Evolutionary conservation across 768 basidiomycete genomes (phyloP).

Genomic region (Tremella yokohamensis): DNA sequence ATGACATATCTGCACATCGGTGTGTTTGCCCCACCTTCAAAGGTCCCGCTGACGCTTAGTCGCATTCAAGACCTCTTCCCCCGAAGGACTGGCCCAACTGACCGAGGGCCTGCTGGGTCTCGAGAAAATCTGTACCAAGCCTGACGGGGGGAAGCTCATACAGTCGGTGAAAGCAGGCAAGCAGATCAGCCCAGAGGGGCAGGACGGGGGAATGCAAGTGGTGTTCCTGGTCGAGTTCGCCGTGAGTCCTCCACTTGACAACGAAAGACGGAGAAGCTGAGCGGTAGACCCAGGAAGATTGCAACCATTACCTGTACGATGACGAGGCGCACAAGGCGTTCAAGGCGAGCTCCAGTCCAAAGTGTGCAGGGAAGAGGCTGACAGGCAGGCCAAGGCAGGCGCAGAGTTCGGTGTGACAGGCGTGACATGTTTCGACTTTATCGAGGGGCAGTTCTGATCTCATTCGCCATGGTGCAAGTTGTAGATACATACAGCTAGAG

Average conservation of each 20-base stretch:
- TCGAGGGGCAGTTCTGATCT: slow-evolving; percentile 11
- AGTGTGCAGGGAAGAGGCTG: background rate
- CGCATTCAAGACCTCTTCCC: background rate
- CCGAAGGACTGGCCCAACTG: slow-evolving; percentile 15
- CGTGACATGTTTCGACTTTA: slow-evolving; percentile 28
- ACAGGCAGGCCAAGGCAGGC: slow-evolving; percentile 10
- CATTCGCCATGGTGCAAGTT: background rate
- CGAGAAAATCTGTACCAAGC: slow-evolving; percentile 25
- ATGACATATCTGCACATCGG: background rate
- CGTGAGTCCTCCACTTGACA: slow-evolving; percentile 21
- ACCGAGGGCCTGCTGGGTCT: slow-evolving; percentile 36
- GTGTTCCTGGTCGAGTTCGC: slow-evolving; percentile 42
- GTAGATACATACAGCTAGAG: too few species aligned
- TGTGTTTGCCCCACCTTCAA: background rate
- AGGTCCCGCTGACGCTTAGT: background rate
- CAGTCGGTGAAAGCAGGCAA: slow-evolving; percentile 36
- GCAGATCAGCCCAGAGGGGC: slow-evolving; percentile 37
- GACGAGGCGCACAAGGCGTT: slow-evolving; percentile 41
- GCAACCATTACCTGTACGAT: slow-evolving; percentile 39
- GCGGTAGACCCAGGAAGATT: slow-evolving; percentile 20
- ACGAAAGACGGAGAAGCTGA: background rate
- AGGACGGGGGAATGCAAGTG: slow-evolving; percentile 35
- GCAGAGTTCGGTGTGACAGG: slow-evolving; percentile 19
- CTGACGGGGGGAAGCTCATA: slow-evolving; percentile 27
- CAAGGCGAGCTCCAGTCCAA: slow-evolving; percentile 27